Conservation (phyloP, 768 basidiomycete species). For the Pulveroboletus sp. region DNA sequence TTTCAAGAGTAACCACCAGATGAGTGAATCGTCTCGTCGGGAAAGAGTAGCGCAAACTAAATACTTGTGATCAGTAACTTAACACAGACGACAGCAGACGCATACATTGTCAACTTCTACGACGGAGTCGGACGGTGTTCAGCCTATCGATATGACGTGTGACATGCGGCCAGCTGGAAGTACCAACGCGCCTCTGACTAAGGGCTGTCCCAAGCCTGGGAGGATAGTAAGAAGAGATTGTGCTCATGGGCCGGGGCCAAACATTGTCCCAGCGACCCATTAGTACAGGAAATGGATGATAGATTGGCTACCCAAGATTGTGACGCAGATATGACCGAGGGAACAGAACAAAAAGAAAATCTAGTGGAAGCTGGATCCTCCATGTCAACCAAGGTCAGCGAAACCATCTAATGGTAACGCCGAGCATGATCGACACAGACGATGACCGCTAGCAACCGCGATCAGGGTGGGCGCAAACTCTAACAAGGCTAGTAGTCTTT, state of each 20-base stretch:
- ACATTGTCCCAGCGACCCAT: slow-evolving; percentile 46
- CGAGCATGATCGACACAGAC: slow-evolving; percentile 58
- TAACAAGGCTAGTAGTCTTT: slow-evolving; percentile 63
- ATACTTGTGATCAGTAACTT: not conserved
- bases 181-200: slow-evolving; percentile 56
- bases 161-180: slow-evolving; percentile 61
- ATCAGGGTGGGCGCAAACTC: slow-evolving; percentile 63
- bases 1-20: slow-evolving; percentile 39
- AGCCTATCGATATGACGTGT: slow-evolving; percentile 46
- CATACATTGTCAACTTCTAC: slow-evolving; percentile 64
- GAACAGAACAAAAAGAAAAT: slow-evolving; percentile 49
- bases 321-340: slow-evolving; percentile 32
- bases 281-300: slow-evolving; percentile 33
- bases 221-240: slow-evolving; percentile 54
- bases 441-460: slow-evolving; percentile 50
- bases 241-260: slow-evolving; percentile 46
- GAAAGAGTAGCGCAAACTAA: slow-evolving; percentile 70
- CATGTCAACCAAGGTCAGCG: slow-evolving; percentile 55
- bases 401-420: slow-evolving; percentile 62
- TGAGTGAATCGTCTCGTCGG: slow-evolving; percentile 55
- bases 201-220: slow-evolving; percentile 57
- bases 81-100: not conserved
- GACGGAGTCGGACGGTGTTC: slow-evolving; percentile 43
- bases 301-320: slow-evolving; percentile 8
- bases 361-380: slow-evolving; percentile 47